A percentile compares a stretch with the other conserved stretches of the same genome.
These are phyloP conservation scores for Entonaema liquescens DNA, from an alignment of 495 filamentous ascomycete species.

Conservation along the genomic window DNA sequence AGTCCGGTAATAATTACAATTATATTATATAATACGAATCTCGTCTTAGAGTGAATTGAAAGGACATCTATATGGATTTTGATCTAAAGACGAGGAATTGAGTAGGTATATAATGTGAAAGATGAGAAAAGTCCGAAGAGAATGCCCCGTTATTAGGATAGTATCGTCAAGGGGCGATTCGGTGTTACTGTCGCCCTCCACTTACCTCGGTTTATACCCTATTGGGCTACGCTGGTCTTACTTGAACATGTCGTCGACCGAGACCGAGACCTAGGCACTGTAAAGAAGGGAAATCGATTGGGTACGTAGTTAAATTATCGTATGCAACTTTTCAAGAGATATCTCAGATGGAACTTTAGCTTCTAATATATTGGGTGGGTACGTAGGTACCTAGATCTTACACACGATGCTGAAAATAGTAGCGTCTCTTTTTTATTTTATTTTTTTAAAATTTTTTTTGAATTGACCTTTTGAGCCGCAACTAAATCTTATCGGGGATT, in stretches of 20 bases:
- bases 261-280: not conserved
- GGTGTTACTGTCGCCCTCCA: conserved; percentile 25
- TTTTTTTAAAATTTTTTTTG: not conserved
- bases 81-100: not conserved
- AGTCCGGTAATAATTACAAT: not conserved
- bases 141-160: conserved; percentile 14
- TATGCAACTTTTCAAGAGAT: not conserved
- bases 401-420: not conserved
- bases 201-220: conserved; percentile 34
- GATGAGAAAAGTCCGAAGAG: not conserved
- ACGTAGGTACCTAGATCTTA: not conserved
- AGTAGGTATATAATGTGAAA: not conserved
- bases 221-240: not conserved
- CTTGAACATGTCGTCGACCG: not conserved
- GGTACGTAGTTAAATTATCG: not conserved
- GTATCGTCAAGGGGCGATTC: conserved; percentile 8
- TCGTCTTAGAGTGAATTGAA: not conserved
- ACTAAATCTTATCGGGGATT: not conserved
- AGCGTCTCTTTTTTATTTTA: not conserved
- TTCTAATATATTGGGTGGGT: not conserved
- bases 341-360: not conserved
- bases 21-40: not conserved
- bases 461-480: conserved; percentile 7
- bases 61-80: not conserved
- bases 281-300: not conserved